These are phyloP conservation scores for Aureobasidium sp. DNA, from an alignment of 2,329 filamentous ascomycete species.

Conservation along the genomic window DNA sequence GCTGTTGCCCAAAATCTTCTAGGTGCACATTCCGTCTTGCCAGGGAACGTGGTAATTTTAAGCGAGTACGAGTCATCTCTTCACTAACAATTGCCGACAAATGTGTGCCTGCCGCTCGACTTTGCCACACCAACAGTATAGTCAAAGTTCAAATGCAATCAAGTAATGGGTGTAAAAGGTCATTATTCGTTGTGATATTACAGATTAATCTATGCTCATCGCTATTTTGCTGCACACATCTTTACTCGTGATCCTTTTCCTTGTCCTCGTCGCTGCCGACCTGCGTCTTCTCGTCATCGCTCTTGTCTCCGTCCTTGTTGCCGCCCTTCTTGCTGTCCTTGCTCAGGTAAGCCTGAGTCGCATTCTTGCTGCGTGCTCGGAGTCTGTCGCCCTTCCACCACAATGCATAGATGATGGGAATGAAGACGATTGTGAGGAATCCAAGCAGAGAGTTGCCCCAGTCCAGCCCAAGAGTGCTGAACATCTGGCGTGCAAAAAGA, in stretches of 20 bases:
- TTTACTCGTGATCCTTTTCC: background rate
- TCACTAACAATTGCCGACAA: no score
- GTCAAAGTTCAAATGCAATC: no score
- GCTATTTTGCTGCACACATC: background rate
- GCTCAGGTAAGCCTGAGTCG: background rate
- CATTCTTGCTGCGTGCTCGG: constrained; percentile 6
- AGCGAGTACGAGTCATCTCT: no score
- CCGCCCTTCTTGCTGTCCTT: background rate
- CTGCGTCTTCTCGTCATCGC: constrained; percentile 6
- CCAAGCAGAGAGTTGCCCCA: constrained; percentile 14
- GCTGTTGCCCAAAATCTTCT: no score
- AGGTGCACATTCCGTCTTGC: no score
- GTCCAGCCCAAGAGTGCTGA: constrained; percentile 10
- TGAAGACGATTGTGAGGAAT: constrained; percentile 15
- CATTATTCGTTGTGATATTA: background rate
- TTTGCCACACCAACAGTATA: no score
- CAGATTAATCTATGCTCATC: background rate
- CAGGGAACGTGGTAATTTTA: no score
- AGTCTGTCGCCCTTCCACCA: constrained; percentile 14
- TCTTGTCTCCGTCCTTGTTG: constrained; percentile 1
- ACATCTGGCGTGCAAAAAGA: constrained; percentile 12
- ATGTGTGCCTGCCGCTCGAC: no score
- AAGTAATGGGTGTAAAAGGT: no score
- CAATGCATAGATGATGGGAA: constrained; percentile 1
- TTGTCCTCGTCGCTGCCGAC: constrained; percentile 5